Base-by-base conservation (phyloP, 768 basidiomycete species). In the Suillus spraguei region DNA sequence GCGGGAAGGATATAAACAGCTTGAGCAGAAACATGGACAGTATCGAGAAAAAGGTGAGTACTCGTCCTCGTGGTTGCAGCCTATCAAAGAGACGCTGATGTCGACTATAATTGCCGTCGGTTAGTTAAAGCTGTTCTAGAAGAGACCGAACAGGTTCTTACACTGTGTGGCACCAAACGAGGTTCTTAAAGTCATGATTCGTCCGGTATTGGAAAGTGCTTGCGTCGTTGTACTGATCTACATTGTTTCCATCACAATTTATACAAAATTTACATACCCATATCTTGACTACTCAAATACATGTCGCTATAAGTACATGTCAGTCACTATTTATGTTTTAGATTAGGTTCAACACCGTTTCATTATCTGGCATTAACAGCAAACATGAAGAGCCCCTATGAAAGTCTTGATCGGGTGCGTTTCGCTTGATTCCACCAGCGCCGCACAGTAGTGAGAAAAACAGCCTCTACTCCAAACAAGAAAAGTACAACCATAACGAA, bases 371-470 rank as follows among this genome's bases (percentile, higher is more conserved):
- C 52, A 53, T 20, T 32, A 17, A 32, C 28, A 52, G 28, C 7
- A 52, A 52, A 28, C 13, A 33, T n/a, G 32, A 60, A 41, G 0
- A 58, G 17, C 24, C 17, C 6, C 38, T 58, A 41, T 13, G 39
- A 41, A 32, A 58, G 56, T n/a, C 59, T 66, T 20, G 65, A 55
- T 46, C 71, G 74, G 52, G 77, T 81, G 68, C 74, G 68, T 70
- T 83, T 84, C 11, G 87, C 86, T 58, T 76, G 75, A 42, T 79
- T 76, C 85, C 87, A 88, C 92, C 91, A 92, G 62, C 79, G 78
- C 42, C 87, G 78, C 5, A 91, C 83, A 41, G 88, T 59, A 4
- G 49, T 58, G 3, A 84, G 67, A 68, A 84, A 87, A 1, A 73
- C 68, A 24, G 71, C 68, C n/a, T 84, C 72, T 41, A 89, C 78